Base-by-base conservation (phyloP, 1,284 basidiomycete species). In the Cryptococcus jaspeensis region DNA sequence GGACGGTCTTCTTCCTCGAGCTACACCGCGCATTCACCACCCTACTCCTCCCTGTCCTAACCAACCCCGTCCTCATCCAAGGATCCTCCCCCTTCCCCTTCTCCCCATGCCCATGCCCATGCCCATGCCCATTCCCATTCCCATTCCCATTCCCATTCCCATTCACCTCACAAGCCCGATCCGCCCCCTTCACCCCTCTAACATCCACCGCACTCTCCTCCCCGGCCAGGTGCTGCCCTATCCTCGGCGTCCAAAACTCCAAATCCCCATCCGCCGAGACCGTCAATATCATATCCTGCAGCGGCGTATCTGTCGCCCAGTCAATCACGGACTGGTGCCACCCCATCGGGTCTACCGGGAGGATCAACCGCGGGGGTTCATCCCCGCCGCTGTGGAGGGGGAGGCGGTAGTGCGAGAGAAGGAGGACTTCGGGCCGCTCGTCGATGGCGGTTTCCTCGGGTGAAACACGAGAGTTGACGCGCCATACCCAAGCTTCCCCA, bases 311-410 rank as follows among this genome's bases (percentile, higher is more conserved):
- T 44, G 50, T 71, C 57, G 52, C 69, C 74, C 70, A 76, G 65
- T 71, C 77, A 68, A 66, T 79, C 67, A 66, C 85, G 81, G 67
- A 68, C 50, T 67, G 66, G 59, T 77, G 71, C 91, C 91, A 92
- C 12, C 87, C 88, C 92, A 93, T 93, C 0, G 91, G 90, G 73
- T 94, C 91, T 4, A 94, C 89, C 5, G 89, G 88, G 12, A 92
- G 53, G 23, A 78, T 64, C 43, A 74, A 56, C n/a, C 59, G 61
- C 4, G 71, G 68, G 11, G 69, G 65, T 15, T 28, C 46, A 16
- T 39, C 50, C 12, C 50, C 41, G 1, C 42, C 53, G 37, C 42
- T 53, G 18, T 68, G 65, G 35, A 71, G 50, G 0, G 74, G 73
- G 3, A 75, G 61, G 5, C 50, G 54, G 42, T 69, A 72, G 53